Evolutionary conservation across 768 basidiomycete species (phyloP).

Genomic region (Podaxis sp.): DNA sequence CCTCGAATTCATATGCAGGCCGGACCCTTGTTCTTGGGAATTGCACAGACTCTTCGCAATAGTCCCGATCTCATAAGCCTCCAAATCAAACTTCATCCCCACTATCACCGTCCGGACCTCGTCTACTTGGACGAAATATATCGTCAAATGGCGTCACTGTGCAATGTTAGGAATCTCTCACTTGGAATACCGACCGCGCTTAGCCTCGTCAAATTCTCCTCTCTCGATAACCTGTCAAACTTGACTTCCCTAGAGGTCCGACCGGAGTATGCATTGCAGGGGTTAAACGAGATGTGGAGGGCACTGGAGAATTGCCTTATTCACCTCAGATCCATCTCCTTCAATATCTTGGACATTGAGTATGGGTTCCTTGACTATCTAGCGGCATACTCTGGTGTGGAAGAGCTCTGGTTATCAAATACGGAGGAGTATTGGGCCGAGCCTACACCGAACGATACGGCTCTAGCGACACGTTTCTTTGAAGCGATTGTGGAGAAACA

Average conservation of each 20-base stretch:
- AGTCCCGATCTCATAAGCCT: background rate
- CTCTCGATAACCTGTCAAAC: background rate
- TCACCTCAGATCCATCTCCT: background rate
- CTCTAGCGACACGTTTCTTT: background rate
- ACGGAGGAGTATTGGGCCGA: background rate
- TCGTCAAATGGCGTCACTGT: background rate
- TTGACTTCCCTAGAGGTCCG: background rate
- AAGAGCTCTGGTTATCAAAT: background rate
- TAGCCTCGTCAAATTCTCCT: background rate
- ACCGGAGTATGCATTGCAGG: background rate
- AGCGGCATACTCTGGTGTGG: background rate
- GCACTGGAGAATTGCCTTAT: background rate
- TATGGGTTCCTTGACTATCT: background rate
- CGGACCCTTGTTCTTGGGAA: background rate
- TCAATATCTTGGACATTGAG: background rate
- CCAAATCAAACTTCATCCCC: background rate
- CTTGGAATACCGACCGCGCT: background rate
- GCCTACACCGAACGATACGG: background rate
- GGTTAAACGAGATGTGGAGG: background rate
- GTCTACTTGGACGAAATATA: background rate
- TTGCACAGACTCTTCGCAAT: background rate
- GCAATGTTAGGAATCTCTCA: background rate
- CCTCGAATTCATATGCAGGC: background rate
- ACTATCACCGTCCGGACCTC: background rate
- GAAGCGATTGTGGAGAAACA: conserved; percentile 1